phyloP scores from a whole-genome alignment of 805 yeast genomes.

The Candida germanica region DNA sequence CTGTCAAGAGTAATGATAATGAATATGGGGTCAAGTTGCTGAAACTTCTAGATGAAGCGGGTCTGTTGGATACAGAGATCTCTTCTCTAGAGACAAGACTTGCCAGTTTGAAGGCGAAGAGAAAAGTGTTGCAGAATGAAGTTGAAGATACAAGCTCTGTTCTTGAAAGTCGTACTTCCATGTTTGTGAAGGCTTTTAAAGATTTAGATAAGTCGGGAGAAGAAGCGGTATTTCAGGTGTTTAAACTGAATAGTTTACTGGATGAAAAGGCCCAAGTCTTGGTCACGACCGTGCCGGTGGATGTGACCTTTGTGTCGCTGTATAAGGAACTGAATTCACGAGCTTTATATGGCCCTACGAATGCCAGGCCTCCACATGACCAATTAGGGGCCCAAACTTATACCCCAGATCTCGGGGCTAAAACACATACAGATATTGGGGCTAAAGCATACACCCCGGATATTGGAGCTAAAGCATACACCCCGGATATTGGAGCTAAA shows the following conservation, averaged over 20 bases:
- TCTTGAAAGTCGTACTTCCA: slow-evolving; percentile 46
- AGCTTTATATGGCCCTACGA: neutral
- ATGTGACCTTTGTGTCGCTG: slow-evolving; percentile 25
- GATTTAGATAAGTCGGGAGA: slow-evolving; percentile 38
- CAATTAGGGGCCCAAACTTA: neutral
- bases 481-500: slow-evolving; percentile 2
- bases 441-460: neutral
- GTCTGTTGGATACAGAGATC: slow-evolving; percentile 37
- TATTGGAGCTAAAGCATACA: slow-evolving; percentile 21
- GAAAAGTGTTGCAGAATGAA: slow-evolving; percentile 33
- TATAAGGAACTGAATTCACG: slow-evolving; percentile 7
- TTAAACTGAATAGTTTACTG: slow-evolving; percentile 22
- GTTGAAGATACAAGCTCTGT: slow-evolving; percentile 47
- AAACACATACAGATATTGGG: neutral
- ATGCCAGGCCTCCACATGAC: neutral
- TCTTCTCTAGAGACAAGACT: slow-evolving; percentile 34
- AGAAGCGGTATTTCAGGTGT: slow-evolving; percentile 25
- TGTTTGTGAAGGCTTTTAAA: slow-evolving; percentile 40
- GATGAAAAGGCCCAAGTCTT: slow-evolving; percentile 16
- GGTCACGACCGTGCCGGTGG: slow-evolving; percentile 20
- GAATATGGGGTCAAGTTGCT: slow-evolving; percentile 42
- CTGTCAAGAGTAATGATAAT: slow-evolving; percentile 38
- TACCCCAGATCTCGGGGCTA: neutral
- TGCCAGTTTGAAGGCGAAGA: slow-evolving; percentile 29
- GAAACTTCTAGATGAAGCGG: slow-evolving; percentile 29